A percentile compares a stretch with the other conserved stretches of the same genome.
phyloP scores from a whole-genome alignment of 2,329 filamentous ascomycete genomes.

The Amauroascus niger region DNA sequence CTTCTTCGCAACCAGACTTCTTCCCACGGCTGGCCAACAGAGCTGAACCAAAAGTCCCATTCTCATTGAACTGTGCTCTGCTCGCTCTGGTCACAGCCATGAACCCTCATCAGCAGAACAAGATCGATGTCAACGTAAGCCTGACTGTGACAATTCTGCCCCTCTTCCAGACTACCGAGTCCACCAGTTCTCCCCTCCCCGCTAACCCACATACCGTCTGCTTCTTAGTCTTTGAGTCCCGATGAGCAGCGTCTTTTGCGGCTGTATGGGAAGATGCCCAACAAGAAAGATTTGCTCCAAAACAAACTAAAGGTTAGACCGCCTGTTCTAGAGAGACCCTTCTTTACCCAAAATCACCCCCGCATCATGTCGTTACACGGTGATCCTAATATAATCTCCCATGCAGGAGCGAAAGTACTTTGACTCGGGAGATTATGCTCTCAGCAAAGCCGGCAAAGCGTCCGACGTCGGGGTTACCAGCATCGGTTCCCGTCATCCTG shows the following conservation, averaged over 20 bases:
- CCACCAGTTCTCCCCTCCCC: conserved; percentile 8
- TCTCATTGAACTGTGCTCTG: background rate
- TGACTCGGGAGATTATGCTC: conserved; percentile 90
- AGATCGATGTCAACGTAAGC: conserved; percentile 89
- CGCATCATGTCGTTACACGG: background rate
- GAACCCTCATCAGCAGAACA: conserved; percentile 98
- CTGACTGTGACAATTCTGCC: too few species aligned
- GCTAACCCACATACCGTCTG: conserved; percentile 12
- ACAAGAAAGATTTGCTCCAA: conserved; percentile 89
- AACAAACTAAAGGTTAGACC: conserved; percentile 75
- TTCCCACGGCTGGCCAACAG: background rate
- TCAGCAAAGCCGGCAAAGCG: conserved; percentile 94
- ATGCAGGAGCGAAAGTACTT: conserved; percentile 92
- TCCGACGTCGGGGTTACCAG: conserved; percentile 86
- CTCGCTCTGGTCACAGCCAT: conserved; percentile 43
- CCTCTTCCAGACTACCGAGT: background rate
- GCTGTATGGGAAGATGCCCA: conserved; percentile 94
- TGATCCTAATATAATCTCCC: background rate
- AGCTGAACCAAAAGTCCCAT: background rate
- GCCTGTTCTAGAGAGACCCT: conserved; percentile 3
- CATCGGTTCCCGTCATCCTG: conserved; percentile 88
- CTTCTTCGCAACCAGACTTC: background rate
- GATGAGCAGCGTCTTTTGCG: conserved; percentile 96
- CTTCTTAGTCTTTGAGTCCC: conserved; percentile 66
- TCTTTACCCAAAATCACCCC: background rate